Conservation (phyloP, 2,329 filamentous ascomycete species). For the Ilyonectria destructans region DNA sequence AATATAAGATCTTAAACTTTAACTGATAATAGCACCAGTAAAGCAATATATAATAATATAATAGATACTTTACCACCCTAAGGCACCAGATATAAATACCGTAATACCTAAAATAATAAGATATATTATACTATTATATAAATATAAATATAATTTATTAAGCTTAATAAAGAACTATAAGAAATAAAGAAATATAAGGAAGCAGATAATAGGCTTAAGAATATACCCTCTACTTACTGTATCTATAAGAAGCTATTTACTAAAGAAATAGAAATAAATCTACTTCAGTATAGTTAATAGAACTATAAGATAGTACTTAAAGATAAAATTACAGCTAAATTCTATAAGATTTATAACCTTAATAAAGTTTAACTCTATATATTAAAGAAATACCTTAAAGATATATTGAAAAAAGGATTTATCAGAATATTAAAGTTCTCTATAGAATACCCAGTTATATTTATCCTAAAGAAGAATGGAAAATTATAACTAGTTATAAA, state of each 20-base stretch:
- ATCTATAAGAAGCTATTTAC: constrained; percentile 16
- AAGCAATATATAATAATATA: neutral
- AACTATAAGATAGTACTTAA: constrained; percentile 30
- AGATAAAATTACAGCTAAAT: neutral
- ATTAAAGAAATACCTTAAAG: constrained; percentile 14
- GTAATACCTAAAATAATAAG: neutral
- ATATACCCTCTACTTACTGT: constrained; percentile 25
- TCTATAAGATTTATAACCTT: constrained; percentile 25
- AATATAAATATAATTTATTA: constrained; percentile 1
- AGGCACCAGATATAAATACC: neutral
- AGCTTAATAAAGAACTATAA: constrained; percentile 7
- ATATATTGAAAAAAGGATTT: constrained; percentile 32
- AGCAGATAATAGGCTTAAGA: neutral
- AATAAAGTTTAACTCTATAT: constrained; percentile 27
- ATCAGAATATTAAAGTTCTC: neutral
- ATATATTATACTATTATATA: neutral
- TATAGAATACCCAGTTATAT: neutral
- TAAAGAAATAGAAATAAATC: constrained; percentile 24
- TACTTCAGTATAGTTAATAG: constrained; percentile 24
- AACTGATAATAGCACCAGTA: neutral
- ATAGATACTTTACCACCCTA: neutral
- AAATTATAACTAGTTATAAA: constrained; percentile 36
- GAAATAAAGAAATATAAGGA: constrained; percentile 3
- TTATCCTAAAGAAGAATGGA: constrained; percentile 34
- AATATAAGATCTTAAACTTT: neutral